Base-by-base conservation (phyloP, 129 eudicot genomes). In the Cynara cardunculus region DNA sequence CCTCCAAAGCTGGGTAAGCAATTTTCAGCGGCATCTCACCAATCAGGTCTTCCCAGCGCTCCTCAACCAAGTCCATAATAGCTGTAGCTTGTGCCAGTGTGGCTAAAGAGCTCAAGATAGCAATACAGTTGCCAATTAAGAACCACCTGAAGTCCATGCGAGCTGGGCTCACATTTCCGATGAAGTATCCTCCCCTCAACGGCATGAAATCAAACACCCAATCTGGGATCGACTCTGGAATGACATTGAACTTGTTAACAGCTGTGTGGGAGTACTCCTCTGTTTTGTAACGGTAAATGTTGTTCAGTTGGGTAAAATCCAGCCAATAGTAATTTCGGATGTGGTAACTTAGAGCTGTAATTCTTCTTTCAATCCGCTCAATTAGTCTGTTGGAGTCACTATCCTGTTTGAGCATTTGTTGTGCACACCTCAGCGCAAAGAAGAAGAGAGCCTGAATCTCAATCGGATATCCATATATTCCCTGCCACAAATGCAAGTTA, bases 131-230 rank as follows among this genome's bases (percentile, higher is more conserved):
- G 4, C 87, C 90, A 39, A 87, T 53, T 28, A 81, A 39, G 72
- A 87, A 87, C 90, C 90, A 87, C 83, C 90, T 81, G 78, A 87
- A 87, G 70, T 87, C 90, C 90, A 84, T 87, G 61, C 90, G 85
- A 73, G 90, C 87, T 10, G 90, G 90, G 87, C 88, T 84, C 18
- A 90, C 94, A 69, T 90, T 90, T 31, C 94, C 94, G 69, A 90
- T 83, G 67, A 90, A 87, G 79, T 90, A 90, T 3, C 94, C 94
- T 21, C 94, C 94, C 24, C 85, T 44, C 76, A 81, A 19, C 14
- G 94, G 89, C 91, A 90, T 86, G 78, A 90, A 90, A 59, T 90
- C 94, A 79, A 90, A 87, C 81, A 90, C 84, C 91, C 91, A 90
- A 19, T 87, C 91, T 30, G 94, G 94, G 62, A 90, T 85, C 1